Percentiles rank a stretch among this genome's conserved stretches.
Conservation (phyloP, 2,329 filamentous ascomycete species). For the Talaromyces marneffei region DNA sequence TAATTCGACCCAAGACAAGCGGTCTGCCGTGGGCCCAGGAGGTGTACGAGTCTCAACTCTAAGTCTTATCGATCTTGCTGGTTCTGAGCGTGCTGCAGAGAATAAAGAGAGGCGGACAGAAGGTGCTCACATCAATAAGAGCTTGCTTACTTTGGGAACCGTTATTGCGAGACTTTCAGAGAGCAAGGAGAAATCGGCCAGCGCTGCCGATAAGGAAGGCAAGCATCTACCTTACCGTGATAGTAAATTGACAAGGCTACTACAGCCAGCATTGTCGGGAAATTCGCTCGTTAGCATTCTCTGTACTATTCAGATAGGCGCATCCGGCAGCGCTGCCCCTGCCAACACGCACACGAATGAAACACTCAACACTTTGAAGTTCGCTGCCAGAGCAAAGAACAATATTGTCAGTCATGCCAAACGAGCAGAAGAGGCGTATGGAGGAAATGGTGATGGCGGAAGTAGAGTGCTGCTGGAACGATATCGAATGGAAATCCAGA, state of each 20-base stretch:
- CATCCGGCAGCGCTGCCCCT: slow-evolving; percentile 63
- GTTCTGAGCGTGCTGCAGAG: slow-evolving; percentile 92
- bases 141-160: slow-evolving; percentile 85
- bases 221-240: slow-evolving; percentile 96
- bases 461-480: slow-evolving; percentile 83
- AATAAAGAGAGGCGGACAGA: slow-evolving; percentile 90
- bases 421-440: slow-evolving; percentile 82
- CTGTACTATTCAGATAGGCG: slow-evolving; percentile 89
- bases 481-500: slow-evolving; percentile 87
- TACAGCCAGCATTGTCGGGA: slow-evolving; percentile 88
- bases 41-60: slow-evolving; percentile 93
- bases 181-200: slow-evolving; percentile 74
- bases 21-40: slow-evolving; percentile 67
- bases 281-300: slow-evolving; percentile 95
- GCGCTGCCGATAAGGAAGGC: slow-evolving; percentile 68
- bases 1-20: slow-evolving; percentile 51
- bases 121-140: slow-evolving; percentile 98
- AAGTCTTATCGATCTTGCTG: slow-evolving; percentile 91
- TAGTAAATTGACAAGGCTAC: slow-evolving; percentile 87
- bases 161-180: slow-evolving; percentile 92
- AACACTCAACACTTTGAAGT: slow-evolving; percentile 93
- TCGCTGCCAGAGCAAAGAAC: slow-evolving; percentile 93
- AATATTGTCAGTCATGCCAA: slow-evolving; percentile 97
- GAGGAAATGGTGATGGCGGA: slow-evolving; percentile 72
- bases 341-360: slow-evolving; percentile 74